Base-by-base conservation (phyloP, 768 basidiomycete genomes). In the Mycena leptocephala region DNA sequence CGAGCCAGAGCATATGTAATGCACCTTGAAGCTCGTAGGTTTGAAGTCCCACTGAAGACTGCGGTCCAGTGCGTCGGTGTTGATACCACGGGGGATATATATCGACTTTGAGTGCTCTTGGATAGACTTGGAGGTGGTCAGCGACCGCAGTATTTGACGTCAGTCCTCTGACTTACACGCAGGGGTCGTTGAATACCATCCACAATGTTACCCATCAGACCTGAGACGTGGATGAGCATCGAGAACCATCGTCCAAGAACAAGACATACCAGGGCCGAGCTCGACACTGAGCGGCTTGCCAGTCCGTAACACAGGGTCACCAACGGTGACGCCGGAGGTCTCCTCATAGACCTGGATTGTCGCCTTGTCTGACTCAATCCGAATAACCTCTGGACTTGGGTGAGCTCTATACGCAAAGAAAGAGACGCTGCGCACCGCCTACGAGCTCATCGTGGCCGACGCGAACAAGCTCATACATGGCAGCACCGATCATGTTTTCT, bases 261-360 rank as follows among this genome's bases (percentile, higher is more conserved):
- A 55, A 3, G 20, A 84, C 90, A 71, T 82, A 97, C 97, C 98
- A 82, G 98, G 98, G 39, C 98, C 98, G 48, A 99, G 91, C 85
- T 99, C 98, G 73, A 99, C 98, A 84, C 96, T 97, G 70, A 99
- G 92, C 35, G 98, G 98, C 85, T 99, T 99, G 58, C 98, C 98
- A 33, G 98, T 99, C 70, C 98, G 92, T 82, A 99, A 87, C 22
- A 99, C 98, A 61, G 98, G 98, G 88, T 99, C 98, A 33, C 98
- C 98, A 66, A 99, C 97, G 8, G 98, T 99, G 51, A 99, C 98
- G 68, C 98, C 98, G 53, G 98, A 98, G 8, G 98, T 99, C 88
- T 99, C 98, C 86, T 99, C 98, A 82, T 99, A 99, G 13, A 99
- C 98, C 85, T 99, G 98, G 76, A 99, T 99, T 16, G 98, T 99